These are phyloP conservation scores for Wickerhamomyces tratensis DNA, from an alignment of 805 yeast species.

Conservation along the genomic window DNA sequence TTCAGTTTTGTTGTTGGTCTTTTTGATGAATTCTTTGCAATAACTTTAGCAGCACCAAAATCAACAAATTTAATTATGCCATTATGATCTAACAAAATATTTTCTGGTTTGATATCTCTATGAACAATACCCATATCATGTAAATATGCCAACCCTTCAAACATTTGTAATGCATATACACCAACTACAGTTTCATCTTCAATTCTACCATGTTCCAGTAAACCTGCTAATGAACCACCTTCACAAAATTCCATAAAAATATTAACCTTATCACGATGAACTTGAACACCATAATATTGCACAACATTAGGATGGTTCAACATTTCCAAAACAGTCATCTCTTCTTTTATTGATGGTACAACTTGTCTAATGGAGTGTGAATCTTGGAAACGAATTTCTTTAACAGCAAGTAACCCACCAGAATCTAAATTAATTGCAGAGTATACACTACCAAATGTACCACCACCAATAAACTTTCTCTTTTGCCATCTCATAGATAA, in stretches of 20 bases:
- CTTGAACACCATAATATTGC: constrained; percentile 95
- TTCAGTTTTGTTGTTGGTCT: constrained; percentile 22
- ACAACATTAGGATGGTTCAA: constrained; percentile 94
- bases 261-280: constrained; percentile 89
- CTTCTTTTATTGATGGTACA: constrained; percentile 86
- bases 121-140: constrained; percentile 96
- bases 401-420: constrained; percentile 95
- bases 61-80: constrained; percentile 95
- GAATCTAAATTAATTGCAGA: constrained; percentile 90
- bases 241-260: constrained; percentile 97
- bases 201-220: constrained; percentile 85
- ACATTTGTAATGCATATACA: constrained; percentile 82
- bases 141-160: constrained; percentile 90
- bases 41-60: constrained; percentile 94
- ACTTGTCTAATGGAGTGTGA: constrained; percentile 74
- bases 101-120: constrained; percentile 94
- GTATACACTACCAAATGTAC: constrained; percentile 90
- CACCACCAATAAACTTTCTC: constrained; percentile 88
- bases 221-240: constrained; percentile 83
- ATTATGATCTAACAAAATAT: constrained; percentile 78
- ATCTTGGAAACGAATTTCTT: constrained; percentile 87
- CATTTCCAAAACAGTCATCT: constrained; percentile 94
- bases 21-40: constrained; percentile 48
- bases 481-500: constrained; percentile 97
- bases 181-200: constrained; percentile 92